Evolutionary conservation across 257 asterid species (phyloP).

Genomic region (Solanum bukasovii): DNA sequence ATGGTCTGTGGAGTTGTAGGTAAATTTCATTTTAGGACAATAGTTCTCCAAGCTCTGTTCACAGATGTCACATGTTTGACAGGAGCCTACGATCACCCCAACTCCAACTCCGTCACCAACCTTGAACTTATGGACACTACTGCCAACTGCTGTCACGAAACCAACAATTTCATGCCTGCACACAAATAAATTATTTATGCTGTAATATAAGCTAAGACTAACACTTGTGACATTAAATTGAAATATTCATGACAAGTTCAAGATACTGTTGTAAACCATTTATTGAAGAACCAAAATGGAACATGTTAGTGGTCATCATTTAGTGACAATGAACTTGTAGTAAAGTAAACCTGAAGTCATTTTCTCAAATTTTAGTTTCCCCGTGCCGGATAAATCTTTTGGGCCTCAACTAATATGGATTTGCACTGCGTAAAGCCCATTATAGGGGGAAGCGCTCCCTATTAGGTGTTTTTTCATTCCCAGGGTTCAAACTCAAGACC

Average conservation of each 20-base stretch:
- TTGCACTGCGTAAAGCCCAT: neutral
- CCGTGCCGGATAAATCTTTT: neutral
- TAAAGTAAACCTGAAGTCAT: neutral
- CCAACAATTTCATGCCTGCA: constrained; percentile 67
- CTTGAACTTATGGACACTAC: constrained; percentile 33
- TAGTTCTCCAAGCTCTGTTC: constrained; percentile 44
- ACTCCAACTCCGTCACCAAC: constrained; percentile 57
- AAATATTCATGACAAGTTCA: neutral
- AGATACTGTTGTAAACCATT: neutral
- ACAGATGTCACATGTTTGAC: constrained; percentile 43
- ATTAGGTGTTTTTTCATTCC: neutral
- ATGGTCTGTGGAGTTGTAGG: constrained; percentile 24
- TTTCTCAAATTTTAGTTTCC: neutral
- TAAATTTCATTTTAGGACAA: constrained; percentile 27
- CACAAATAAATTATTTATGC: neutral
- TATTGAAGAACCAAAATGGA: neutral
- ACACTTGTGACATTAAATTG: neutral
- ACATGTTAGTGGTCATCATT: neutral
- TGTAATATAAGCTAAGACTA: neutral
- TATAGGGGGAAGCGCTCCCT: neutral
- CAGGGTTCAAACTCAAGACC: neutral
- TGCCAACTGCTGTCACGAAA: constrained; percentile 33
- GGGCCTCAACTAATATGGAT: neutral
- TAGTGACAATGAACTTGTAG: neutral
- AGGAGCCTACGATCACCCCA: constrained; percentile 53